These are phyloP conservation scores for Blastomyces gilchristii DNA, from an alignment of 2,329 filamentous ascomycete species.

Conservation along the genomic window DNA sequence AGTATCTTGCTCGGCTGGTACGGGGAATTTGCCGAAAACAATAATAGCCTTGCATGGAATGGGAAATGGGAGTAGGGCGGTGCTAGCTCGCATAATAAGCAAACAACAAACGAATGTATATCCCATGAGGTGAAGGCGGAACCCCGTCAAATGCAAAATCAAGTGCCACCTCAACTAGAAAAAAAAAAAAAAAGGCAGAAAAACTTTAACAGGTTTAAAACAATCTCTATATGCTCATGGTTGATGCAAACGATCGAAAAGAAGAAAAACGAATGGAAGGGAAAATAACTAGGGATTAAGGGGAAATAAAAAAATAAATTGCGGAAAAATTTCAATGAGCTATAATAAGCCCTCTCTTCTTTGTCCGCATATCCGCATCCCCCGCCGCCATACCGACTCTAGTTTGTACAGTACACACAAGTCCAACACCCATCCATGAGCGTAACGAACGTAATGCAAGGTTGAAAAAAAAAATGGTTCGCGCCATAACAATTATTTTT, in stretches of 20 bases:
- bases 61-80: too few relatives aligned
- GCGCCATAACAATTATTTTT: neutral
- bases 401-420: neutral
- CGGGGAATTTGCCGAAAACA: neutral
- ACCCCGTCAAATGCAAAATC: neutral
- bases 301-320: neutral
- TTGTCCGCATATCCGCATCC: conserved; percentile 3
- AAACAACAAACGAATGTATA: conserved; percentile 26
- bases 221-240: conserved; percentile 4
- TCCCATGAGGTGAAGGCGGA: neutral
- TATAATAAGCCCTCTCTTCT: neutral
- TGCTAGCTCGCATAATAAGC: neutral
- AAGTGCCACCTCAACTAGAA: neutral
- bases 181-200: neutral
- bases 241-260: neutral
- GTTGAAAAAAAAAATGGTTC: conserved; percentile 6
- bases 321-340: conserved; percentile 1
- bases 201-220: neutral
- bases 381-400: neutral
- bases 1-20: neutral
- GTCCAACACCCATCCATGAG: conserved; percentile 8
- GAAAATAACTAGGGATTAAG: neutral
- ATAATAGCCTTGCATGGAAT: neutral
- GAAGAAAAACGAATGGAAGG: neutral
- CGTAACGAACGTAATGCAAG: conserved; percentile 20